phyloP scores from a whole-genome alignment of 495 filamentous ascomycete species.

The Neurospora sp. region DNA sequence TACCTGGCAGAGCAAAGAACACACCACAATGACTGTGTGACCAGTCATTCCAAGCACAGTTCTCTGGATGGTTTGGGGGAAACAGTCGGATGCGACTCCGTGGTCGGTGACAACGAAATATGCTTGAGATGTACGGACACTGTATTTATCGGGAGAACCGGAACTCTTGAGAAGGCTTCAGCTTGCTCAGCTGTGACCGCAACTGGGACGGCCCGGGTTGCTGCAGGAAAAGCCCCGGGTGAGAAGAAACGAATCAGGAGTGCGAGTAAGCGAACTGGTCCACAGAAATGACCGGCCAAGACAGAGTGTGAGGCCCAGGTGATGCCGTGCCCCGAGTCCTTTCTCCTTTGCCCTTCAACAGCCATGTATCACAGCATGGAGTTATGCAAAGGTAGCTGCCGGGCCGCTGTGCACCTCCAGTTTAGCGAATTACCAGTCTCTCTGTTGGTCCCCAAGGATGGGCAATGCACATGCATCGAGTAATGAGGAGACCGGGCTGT shows the following conservation, averaged over 20 bases:
- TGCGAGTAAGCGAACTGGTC: slow-evolving; percentile 18
- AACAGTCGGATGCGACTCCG: background rate
- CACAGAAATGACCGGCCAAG: background rate
- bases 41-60: background rate
- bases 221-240: background rate
- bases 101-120: background rate
- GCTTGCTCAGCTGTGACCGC: background rate
- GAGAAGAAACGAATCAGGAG: slow-evolving; percentile 20
- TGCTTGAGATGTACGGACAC: background rate
- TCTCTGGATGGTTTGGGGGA: background rate
- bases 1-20: background rate
- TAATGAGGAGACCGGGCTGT: background rate
- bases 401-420: background rate
- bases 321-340: background rate
- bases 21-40: background rate
- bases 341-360: background rate
- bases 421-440: background rate
- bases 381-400: background rate
- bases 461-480: background rate
- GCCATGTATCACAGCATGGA: background rate
- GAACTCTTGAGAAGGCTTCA: background rate
- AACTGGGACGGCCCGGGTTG: background rate
- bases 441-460: background rate
- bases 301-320: background rate
- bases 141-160: background rate